Evolutionary conservation across 2,329 filamentous ascomycete species (phyloP).

Genomic region (Teratosphaeria gauchensis): DNA sequence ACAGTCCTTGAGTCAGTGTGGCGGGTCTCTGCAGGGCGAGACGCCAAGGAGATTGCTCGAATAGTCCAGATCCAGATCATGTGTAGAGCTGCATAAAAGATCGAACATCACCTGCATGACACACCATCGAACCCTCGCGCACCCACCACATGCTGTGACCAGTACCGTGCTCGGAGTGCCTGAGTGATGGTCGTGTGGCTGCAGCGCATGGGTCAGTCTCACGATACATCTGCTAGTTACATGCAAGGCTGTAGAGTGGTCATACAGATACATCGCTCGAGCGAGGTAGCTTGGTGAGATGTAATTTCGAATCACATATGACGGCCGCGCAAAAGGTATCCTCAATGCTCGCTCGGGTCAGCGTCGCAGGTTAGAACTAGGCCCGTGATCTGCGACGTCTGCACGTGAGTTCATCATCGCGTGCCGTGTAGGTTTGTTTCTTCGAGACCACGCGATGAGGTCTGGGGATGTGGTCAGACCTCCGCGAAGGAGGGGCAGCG

Average conservation of each 20-base stretch:
- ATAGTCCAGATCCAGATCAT: too few relatives aligned
- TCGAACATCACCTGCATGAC: too few relatives aligned
- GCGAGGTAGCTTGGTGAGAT: background rate
- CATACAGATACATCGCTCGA: background rate
- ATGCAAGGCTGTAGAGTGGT: background rate
- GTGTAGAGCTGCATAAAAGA: too few relatives aligned
- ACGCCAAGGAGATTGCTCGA: too few relatives aligned
- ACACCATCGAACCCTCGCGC: too few relatives aligned
- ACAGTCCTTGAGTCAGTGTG: too few relatives aligned
- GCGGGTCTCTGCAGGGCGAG: too few relatives aligned
- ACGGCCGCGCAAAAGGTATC: background rate
- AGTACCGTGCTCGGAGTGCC: background rate
- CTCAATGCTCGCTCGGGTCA: background rate
- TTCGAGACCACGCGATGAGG: background rate
- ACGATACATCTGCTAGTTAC: background rate
- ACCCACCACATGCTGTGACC: background rate
- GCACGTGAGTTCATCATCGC: background rate
- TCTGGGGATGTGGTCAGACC: too few relatives aligned
- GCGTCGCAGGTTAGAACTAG: background rate
- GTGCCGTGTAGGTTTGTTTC: background rate
- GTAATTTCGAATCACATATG: background rate
- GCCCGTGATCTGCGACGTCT: background rate
- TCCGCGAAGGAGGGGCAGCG: too few relatives aligned
- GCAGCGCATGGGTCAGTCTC: background rate
- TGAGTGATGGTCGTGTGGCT: background rate